Percentiles rank a stretch among this genome's conserved stretches.
phyloP scores from a whole-genome alignment of 2,329 filamentous ascomycete species.

The Zymoseptoria pseudotritici region DNA sequence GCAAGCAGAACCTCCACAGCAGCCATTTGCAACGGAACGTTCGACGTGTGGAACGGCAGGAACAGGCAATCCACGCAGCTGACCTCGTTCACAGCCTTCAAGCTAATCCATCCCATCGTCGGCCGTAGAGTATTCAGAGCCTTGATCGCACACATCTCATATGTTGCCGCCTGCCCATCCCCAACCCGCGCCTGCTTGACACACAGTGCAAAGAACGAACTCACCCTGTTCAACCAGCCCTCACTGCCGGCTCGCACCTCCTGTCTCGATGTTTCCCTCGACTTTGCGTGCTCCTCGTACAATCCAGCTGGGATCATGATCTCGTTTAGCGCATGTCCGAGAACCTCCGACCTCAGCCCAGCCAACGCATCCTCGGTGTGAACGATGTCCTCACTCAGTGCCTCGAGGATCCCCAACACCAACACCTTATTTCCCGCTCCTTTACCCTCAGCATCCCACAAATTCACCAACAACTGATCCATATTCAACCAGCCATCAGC shows the following conservation, averaged over 20 bases:
- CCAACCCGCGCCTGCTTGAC: conserved; percentile 39
- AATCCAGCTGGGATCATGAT: conserved; percentile 79
- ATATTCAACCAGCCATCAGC: conserved; percentile 89
- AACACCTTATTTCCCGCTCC: conserved; percentile 66
- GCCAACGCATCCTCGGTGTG: conserved; percentile 79
- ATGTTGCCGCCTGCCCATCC: conserved; percentile 40
- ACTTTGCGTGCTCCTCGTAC: conserved; percentile 55
- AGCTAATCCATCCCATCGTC: conserved; percentile 78
- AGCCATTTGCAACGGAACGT: conserved; percentile 67
- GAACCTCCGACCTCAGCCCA: conserved; percentile 69
- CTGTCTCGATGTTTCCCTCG: conserved; percentile 55
- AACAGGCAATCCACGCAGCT: conserved; percentile 64
- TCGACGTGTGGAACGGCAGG: conserved; percentile 60
- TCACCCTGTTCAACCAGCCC: conserved; percentile 78
- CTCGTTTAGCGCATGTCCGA: conserved; percentile 87
- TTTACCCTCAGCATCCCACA: conserved; percentile 56
- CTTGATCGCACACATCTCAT: conserved; percentile 57
- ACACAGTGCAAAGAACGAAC: conserved; percentile 66
- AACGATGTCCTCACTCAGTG: conserved; percentile 89
- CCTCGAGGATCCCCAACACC: conserved; percentile 82
- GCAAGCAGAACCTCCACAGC: conserved; percentile 30
- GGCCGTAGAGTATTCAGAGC: conserved; percentile 70
- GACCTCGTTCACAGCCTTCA: conserved; percentile 67
- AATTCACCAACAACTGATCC: conserved; percentile 71
- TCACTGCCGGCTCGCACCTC: conserved; percentile 70